phyloP scores from a whole-genome alignment of 2,329 filamentous ascomycete species.

The Colletotrichum filicis region DNA sequence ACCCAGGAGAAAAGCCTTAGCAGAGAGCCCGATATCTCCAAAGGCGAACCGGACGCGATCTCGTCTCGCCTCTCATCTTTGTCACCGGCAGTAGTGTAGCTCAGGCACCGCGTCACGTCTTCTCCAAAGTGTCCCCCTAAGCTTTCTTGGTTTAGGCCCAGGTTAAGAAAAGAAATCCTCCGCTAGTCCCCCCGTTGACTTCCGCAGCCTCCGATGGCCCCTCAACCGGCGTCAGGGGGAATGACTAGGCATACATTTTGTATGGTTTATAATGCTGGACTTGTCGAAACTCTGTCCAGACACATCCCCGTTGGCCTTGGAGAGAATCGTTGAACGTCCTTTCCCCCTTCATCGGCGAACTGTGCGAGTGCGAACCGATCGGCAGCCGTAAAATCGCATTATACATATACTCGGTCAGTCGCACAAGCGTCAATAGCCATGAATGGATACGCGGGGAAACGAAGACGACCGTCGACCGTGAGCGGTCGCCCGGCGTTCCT shows the following conservation, averaged over 20 bases:
- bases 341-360: neutral
- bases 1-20: neutral
- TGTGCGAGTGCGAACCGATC: neutral
- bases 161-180: neutral
- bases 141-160: neutral
- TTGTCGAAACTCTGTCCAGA: neutral
- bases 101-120: neutral
- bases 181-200: neutral
- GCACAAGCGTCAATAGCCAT: neutral
- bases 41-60: neutral
- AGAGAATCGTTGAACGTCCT: neutral
- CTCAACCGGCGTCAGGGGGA: slow-evolving; percentile 12
- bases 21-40: neutral
- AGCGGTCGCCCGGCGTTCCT: neutral
- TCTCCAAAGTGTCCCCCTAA: neutral
- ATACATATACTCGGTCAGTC: neutral
- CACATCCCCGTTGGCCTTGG: neutral
- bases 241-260: neutral
- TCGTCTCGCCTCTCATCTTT: neutral
- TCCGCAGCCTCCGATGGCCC: neutral
- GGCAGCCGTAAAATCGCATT: neutral
- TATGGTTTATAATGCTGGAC: neutral
- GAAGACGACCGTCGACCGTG: neutral
- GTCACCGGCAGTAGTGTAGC: neutral
- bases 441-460: slow-evolving; percentile 32